Evolutionary conservation across 2,329 filamentous ascomycete genomes (phyloP).

Genomic region (Penicillium sp.): DNA sequence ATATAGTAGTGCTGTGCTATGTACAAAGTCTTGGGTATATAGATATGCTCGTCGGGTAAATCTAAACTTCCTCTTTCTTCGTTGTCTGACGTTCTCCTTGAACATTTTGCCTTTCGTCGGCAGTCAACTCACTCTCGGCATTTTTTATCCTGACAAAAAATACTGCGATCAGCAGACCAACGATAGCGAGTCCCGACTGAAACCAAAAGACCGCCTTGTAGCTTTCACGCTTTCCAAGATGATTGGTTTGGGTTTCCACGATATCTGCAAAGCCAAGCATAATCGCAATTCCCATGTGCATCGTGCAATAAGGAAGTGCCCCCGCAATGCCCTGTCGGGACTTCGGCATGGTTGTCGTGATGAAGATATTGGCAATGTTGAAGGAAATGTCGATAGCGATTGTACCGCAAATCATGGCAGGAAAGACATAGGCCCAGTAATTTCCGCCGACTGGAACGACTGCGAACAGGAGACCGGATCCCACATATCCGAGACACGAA

Average conservation of each 20-base stretch:
- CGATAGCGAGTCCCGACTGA: slow-evolving; percentile 59
- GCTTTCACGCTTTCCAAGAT: slow-evolving; percentile 53
- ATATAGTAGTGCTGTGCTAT: neutral
- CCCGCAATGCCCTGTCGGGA: slow-evolving; percentile 73
- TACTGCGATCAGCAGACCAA: slow-evolving; percentile 58
- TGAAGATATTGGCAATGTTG: slow-evolving; percentile 76
- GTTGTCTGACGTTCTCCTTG: neutral
- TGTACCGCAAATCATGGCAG: slow-evolving; percentile 64
- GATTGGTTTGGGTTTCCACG: slow-evolving; percentile 53
- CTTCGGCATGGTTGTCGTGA: slow-evolving; percentile 71
- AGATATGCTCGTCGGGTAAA: neutral
- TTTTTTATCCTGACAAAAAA: slow-evolving; percentile 59
- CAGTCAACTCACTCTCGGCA: slow-evolving; percentile 62
- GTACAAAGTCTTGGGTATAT: neutral
- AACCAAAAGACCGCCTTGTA: slow-evolving; percentile 71
- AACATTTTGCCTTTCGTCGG: slow-evolving; percentile 55
- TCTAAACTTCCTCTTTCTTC: neutral
- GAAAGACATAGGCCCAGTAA: slow-evolving; percentile 77
- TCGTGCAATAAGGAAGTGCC: slow-evolving; percentile 69
- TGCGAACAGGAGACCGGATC: slow-evolving; percentile 66
- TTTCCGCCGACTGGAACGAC: slow-evolving; percentile 60
- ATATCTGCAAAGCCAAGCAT: slow-evolving; percentile 74
- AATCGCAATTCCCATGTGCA: slow-evolving; percentile 74
- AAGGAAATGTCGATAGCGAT: slow-evolving; percentile 76
- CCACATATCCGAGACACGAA: slow-evolving; percentile 63